A percentile compares a stretch with the other conserved stretches of the same genome.
Evolutionary conservation across 179 eudicot genomes (phyloP).

Genomic region (Amaranthus tricolor): DNA sequence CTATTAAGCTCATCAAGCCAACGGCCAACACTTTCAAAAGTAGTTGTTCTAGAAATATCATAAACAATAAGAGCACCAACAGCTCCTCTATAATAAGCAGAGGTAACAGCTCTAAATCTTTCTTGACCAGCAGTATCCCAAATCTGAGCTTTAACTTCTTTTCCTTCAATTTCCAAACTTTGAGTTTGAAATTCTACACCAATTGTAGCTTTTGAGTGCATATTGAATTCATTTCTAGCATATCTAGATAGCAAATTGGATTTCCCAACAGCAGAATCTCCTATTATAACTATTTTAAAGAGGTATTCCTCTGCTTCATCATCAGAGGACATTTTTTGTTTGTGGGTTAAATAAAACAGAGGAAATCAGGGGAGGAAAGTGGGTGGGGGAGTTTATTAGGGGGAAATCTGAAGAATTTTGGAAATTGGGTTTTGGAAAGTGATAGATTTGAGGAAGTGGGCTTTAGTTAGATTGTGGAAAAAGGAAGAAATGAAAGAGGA

Average conservation of each 20-base stretch:
- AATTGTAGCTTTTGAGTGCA: slow-evolving; percentile 41
- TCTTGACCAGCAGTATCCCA: slow-evolving; percentile 48
- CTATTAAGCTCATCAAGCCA: slow-evolving; percentile 48
- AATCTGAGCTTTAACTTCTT: slow-evolving; percentile 45
- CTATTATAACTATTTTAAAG: slow-evolving; percentile 42
- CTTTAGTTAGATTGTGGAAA: slow-evolving; percentile 15
- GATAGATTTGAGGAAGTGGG: slow-evolving; percentile 27
- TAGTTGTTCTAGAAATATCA: slow-evolving; percentile 37
- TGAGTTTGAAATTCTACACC: slow-evolving; percentile 45
- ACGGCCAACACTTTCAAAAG: slow-evolving; percentile 39
- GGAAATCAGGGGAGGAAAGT: slow-evolving; percentile 17
- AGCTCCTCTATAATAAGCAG: slow-evolving; percentile 47
- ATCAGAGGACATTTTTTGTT: slow-evolving; percentile 33
- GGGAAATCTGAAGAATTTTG: slow-evolving; percentile 24
- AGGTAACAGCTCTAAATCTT: slow-evolving; percentile 40
- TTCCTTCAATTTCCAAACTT: slow-evolving; percentile 40
- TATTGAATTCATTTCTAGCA: slow-evolving; percentile 37
- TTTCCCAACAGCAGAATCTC: slow-evolving; percentile 40
- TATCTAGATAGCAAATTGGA: slow-evolving; percentile 37
- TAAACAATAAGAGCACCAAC: slow-evolving; percentile 48
- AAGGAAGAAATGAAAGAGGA: background rate
- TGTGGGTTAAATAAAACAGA: background rate
- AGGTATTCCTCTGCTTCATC: slow-evolving; percentile 45
- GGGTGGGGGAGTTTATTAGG: slow-evolving; percentile 3
- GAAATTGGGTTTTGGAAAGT: slow-evolving; percentile 32